A percentile compares a stretch with the other conserved stretches of the same genome.
Conservation (phyloP, 192 early-diverging fungal genomes). For the Coemansia sp. region DNA sequence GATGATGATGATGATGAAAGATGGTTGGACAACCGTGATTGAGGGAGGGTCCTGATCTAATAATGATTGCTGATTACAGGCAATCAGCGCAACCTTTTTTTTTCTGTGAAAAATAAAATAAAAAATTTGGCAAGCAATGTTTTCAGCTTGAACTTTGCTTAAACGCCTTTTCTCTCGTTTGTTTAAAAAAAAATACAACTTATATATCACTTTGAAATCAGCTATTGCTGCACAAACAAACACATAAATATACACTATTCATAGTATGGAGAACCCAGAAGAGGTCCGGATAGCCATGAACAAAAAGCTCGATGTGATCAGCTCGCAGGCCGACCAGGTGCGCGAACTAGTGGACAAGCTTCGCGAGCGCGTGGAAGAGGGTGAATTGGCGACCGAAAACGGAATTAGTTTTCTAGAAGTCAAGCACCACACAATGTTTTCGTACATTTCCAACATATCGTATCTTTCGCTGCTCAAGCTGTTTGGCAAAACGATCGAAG, state of each 20-base stretch:
- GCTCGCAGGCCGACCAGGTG: constrained; percentile 47
- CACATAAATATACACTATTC: background rate
- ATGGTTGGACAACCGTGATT: background rate
- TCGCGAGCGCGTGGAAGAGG: constrained; percentile 50
- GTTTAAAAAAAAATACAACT: background rate
- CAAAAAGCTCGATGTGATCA: constrained; percentile 23
- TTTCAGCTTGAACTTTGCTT: constrained; percentile 1
- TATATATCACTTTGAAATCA: background rate
- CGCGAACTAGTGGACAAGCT: constrained; percentile 48
- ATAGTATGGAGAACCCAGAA: background rate
- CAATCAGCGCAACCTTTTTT: background rate
- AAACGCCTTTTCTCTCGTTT: background rate
- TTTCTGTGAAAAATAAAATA: background rate
- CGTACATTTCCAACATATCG: constrained; percentile 81
- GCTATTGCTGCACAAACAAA: background rate
- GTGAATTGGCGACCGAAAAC: constrained; percentile 67
- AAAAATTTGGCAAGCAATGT: background rate
- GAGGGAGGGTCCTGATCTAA: background rate
- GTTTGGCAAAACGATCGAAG: constrained; percentile 64
- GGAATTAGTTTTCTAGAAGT: constrained; percentile 91
- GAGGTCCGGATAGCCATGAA: constrained; percentile 12
- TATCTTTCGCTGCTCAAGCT: constrained; percentile 80
- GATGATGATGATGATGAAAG: background rate
- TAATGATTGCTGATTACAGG: background rate
- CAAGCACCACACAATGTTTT: constrained; percentile 83